Conservation (phyloP, 2,329 filamentous ascomycete genomes). For the Phoma sp. region DNA sequence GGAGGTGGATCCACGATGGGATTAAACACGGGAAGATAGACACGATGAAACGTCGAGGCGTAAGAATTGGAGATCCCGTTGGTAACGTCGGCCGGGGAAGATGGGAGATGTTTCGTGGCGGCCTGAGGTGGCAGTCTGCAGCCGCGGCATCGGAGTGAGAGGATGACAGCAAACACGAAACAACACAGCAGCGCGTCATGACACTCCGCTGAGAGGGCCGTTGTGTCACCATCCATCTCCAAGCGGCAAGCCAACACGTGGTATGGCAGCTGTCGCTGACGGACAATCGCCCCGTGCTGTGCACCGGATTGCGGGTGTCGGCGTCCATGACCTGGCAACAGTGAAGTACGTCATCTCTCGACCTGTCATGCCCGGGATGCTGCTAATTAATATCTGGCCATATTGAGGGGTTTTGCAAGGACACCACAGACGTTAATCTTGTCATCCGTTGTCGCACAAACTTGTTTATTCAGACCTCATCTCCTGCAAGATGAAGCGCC, state of each 20-base stretch:
- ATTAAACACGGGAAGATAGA: conserved; percentile 24
- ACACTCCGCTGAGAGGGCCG: conserved; percentile 16
- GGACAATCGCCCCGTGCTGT: not conserved
- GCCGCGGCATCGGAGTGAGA: conserved; percentile 14
- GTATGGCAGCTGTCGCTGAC: conserved; percentile 6
- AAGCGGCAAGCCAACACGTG: conserved; percentile 23
- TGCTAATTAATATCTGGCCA: conserved; percentile 14
- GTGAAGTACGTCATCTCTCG: conserved; percentile 31
- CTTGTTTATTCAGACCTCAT: conserved; percentile 29
- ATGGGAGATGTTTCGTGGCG: conserved; percentile 9
- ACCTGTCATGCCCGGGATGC: conserved; percentile 16
- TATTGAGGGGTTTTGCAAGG: conserved; percentile 26
- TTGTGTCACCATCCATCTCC: conserved; percentile 21
- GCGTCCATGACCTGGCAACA: not conserved
- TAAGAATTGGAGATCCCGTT: conserved; percentile 20
- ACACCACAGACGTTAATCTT: conserved; percentile 22
- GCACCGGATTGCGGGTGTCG: not conserved
- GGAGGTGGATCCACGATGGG: conserved; percentile 16
- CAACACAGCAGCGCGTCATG: conserved; percentile 23
- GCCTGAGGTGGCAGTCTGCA: conserved; percentile 22
- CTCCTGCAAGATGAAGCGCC: conserved; percentile 31
- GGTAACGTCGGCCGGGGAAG: conserved; percentile 21
- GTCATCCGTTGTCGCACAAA: conserved; percentile 25
- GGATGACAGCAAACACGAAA: conserved; percentile 15
- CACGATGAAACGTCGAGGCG: conserved; percentile 24